These are phyloP conservation scores for Eucalyptus tenuipes DNA, from an alignment of 345 rosid species.

Conservation along the genomic window DNA sequence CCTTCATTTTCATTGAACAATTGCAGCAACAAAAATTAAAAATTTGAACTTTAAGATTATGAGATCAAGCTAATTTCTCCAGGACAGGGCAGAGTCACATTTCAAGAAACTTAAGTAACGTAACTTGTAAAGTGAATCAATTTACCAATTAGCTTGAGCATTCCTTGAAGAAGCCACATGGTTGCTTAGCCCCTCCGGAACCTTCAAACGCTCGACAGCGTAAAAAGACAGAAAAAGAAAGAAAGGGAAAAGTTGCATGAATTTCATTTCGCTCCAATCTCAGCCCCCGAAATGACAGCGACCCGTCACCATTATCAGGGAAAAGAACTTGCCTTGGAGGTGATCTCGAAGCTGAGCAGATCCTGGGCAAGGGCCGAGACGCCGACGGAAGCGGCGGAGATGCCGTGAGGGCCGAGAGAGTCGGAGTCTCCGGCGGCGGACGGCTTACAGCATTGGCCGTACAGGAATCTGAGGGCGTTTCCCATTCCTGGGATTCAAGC, in stretches of 20 bases:
- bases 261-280: background rate
- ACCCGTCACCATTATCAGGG: background rate
- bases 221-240: background rate
- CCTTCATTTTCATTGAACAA: conserved; percentile 18
- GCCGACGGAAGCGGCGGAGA: conserved; percentile 40
- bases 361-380: conserved; percentile 78
- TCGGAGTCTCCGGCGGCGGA: conserved; percentile 18
- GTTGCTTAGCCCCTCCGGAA: conserved; percentile 56
- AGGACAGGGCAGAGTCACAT: background rate
- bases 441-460: conserved; percentile 30
- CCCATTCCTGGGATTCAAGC: conserved; percentile 17
- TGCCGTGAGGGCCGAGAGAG: conserved; percentile 31
- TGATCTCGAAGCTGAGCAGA: conserved; percentile 59
- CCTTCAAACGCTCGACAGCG: conserved; percentile 15
- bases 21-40: background rate
- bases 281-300: background rate
- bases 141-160: conserved; percentile 89
- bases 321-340: conserved; percentile 34
- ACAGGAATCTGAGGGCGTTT: conserved; percentile 39
- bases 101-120: background rate
- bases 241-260: background rate
- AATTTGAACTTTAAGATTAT: background rate
- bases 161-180: conserved; percentile 67
- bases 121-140: background rate
- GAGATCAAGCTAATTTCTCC: background rate